Evolutionary conservation across 2,329 filamentous ascomycete species (phyloP).

Genomic region (Fulvia fulva): DNA sequence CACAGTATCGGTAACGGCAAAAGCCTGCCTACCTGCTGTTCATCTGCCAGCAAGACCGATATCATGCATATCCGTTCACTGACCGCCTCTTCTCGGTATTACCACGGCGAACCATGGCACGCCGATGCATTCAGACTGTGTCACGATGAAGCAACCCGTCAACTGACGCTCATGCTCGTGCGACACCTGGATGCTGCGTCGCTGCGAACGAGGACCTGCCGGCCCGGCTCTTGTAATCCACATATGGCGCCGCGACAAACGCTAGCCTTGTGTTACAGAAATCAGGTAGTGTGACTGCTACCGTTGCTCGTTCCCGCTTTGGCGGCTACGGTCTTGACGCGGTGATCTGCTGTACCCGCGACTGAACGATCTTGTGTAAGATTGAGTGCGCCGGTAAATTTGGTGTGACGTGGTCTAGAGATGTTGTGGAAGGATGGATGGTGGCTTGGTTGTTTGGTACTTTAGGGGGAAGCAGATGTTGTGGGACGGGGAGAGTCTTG

Average conservation of each 20-base stretch:
- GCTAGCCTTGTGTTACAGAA: neutral
- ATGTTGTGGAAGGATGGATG: neutral
- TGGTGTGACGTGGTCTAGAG: neutral
- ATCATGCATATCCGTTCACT: neutral
- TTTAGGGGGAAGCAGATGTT: neutral
- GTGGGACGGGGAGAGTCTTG: neutral
- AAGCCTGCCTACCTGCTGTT: neutral
- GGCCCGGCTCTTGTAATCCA: conserved; percentile 1
- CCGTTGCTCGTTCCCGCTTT: neutral
- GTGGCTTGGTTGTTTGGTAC: neutral
- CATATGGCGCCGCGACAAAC: neutral
- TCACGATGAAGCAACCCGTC: neutral
- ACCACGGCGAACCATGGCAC: conserved; percentile 1
- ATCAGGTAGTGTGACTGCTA: neutral
- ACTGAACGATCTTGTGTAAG: neutral
- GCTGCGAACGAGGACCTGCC: neutral
- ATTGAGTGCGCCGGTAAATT: neutral
- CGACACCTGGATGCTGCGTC: neutral
- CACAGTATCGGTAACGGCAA: neutral
- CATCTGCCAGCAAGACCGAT: neutral
- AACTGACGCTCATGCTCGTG: neutral
- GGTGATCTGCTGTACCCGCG: neutral
- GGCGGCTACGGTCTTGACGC: neutral
- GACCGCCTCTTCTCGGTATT: neutral
- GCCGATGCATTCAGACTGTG: neutral